Evolutionary conservation across 495 filamentous ascomycete species (phyloP), one percentile per base, ranked within the genome.

Genomic region (Pseudoneurospora amorphoporcata): DNA sequence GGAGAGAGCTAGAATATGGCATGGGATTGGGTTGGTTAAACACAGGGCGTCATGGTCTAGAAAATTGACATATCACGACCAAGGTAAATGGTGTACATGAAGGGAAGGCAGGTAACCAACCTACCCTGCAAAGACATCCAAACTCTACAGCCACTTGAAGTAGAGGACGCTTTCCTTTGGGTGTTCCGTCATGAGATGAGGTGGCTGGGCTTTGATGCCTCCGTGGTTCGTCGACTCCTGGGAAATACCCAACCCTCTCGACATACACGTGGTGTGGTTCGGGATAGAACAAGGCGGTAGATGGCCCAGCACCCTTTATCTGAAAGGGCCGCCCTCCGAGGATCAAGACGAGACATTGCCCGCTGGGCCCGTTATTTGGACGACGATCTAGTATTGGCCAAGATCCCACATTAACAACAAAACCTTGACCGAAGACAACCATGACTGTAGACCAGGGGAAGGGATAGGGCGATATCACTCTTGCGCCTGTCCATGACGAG

Each of bases 381-480:
- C 3, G 42, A 45, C 3, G 42, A 45, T 45, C 17, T 7, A n/a
- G 7, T 17, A 45, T 7, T 45, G 0, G 17, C 17, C 0, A 45
- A 45, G 42, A 45, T 45, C 42, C 16, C 17, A 45, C 42, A 45
- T 45, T 45, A n/a, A 4, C 16, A 43, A 17, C 41, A 43, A 47
- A 0, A 47, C 43, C n/a, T 23, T 23, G 45, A 19, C 45, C 45
- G 12, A 12, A 29, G 32, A 19, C 10, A 12, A 37, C 0, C 71
- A 73, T 73, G 40, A 41, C 47, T 53, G 8, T 40, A 35, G 23
- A 39, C 19, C 16, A 16, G 17, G 37, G 41, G 9, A 37, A 70
- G 8, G 42, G 39, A 40, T 58, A 45, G 19, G 77, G 74, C 69
- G 76, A 78, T 35, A 79, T 80, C 73, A 76, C 75, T 0, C 71